Conservation (phyloP, 805 yeast genomes). For the Schizosaccharomyces lindneri region DNA sequence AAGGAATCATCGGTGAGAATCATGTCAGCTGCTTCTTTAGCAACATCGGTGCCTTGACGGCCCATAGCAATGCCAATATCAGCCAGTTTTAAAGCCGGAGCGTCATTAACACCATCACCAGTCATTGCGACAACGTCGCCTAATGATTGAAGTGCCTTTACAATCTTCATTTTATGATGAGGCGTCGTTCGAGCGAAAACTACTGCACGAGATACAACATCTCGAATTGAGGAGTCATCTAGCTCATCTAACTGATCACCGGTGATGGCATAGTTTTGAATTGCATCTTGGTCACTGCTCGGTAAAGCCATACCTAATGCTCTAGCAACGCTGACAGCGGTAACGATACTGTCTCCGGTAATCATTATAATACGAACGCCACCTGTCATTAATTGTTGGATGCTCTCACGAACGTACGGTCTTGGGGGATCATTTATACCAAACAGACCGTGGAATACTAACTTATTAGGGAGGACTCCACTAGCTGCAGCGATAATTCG, state of each 20-base stretch:
- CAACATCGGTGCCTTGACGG: constrained; percentile 87
- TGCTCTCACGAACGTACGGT: constrained; percentile 52
- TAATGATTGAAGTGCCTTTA: constrained; percentile 73
- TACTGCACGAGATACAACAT: constrained; percentile 56
- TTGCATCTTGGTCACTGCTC: constrained; percentile 23
- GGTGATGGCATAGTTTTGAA: constrained; percentile 23
- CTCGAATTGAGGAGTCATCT: constrained; percentile 46
- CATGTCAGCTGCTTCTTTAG: constrained; percentile 96
- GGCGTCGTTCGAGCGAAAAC: constrained; percentile 91
- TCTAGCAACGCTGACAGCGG: constrained; percentile 63
- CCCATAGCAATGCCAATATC: constrained; percentile 83
- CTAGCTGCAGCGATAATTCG: constrained; percentile 66
- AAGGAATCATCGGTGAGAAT: constrained; percentile 91
- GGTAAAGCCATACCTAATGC: constrained; percentile 66
- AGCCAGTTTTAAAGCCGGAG: constrained; percentile 90
- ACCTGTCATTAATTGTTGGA: constrained; percentile 56
- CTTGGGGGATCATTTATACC: constrained; percentile 99
- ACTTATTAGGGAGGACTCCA: constrained; percentile 11
- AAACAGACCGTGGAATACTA: constrained; percentile 61
- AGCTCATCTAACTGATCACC: constrained; percentile 64
- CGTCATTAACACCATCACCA: constrained; percentile 98
- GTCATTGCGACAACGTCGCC: constrained; percentile 97
- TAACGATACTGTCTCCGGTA: constrained; percentile 78
- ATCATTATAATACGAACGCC: constrained; percentile 97
- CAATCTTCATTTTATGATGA: constrained; percentile 74